These are phyloP conservation scores for thale cress (Arabidopsis thaliana) DNA, from an alignment of 345 rosid genomes.

Conservation along the genomic window TAIR10.1 NC_003071.7:10627001-10627500, in stretches of 20 bases:
- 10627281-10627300: constrained; percentile 65
- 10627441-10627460: constrained; percentile 83
- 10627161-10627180: neutral
- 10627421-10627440: constrained; percentile 97
- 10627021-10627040: constrained; percentile 94
- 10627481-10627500: constrained; percentile 60
- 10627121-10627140: neutral
- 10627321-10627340: neutral
- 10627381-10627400: constrained; percentile 77
- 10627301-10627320: constrained; percentile 16
- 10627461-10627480: constrained; percentile 95
- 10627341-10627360: neutral
- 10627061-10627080: constrained; percentile 84
- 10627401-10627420: constrained; percentile 94
- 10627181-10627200: constrained; percentile 27
- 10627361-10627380: neutral
- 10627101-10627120: constrained; percentile 18
- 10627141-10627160: neutral
- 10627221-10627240: constrained; percentile 85
- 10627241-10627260: constrained; percentile 95
- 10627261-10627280: constrained; percentile 96
- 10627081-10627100: constrained; percentile 90
- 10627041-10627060: constrained; percentile 97
- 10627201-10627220: constrained; percentile 89
- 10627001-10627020: constrained; percentile 52